Base-by-base conservation (phyloP, 257 asterid species). In the Plectranthus barbatus region DNA sequence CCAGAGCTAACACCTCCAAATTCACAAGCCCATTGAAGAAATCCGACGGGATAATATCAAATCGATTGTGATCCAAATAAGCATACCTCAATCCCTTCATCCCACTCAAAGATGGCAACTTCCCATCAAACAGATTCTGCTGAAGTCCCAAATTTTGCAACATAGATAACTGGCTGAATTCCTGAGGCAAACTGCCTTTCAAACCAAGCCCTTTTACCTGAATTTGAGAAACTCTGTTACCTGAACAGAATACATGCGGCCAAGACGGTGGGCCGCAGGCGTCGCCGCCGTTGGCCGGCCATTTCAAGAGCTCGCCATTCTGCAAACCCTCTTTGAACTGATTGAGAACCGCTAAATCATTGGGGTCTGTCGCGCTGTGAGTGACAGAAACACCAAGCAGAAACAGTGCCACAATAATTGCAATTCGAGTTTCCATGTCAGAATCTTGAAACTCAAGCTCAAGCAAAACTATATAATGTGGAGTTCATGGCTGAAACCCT, bases 211-310 rank as follows among this genome's bases (percentile, higher is more conserved):
- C 81, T 63, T 62, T 71, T 11, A 81, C 97, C 72, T 89, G 95
- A 84, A 89, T 84, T 77, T 89, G 97, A 2, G 86, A 17, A 56
- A 89, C 90, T 45, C 94, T 72, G 68, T 50, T 55, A 8, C 75
- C 86, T 18, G 71, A 45, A 46, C 97, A 89, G 61, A 36, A 83
- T 4, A 89, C 21, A 72, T 86, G 87, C 0, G 82, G 84, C 97
- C 95, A 89, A 6, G 59, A 62, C 17, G 93, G 93, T 24, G 95
- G 80, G 17, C 95, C 95, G 56, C 97, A 86, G 1, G 97, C 91
- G 78, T 89, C 89, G 50, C 68, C 78, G 60, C 87, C 79, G 65
- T 64, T 73, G 21, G 59, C 75, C 40, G 95, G 91, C 97, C 95
- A 89, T 5, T 79, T 64, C 64, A 89, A 61, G 14, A 89, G 83